A percentile compares a stretch with the other conserved stretches of the same genome.
phyloP scores from a whole-genome alignment of 2,329 filamentous ascomycete species.

The Fusarium transvaalense region DNA sequence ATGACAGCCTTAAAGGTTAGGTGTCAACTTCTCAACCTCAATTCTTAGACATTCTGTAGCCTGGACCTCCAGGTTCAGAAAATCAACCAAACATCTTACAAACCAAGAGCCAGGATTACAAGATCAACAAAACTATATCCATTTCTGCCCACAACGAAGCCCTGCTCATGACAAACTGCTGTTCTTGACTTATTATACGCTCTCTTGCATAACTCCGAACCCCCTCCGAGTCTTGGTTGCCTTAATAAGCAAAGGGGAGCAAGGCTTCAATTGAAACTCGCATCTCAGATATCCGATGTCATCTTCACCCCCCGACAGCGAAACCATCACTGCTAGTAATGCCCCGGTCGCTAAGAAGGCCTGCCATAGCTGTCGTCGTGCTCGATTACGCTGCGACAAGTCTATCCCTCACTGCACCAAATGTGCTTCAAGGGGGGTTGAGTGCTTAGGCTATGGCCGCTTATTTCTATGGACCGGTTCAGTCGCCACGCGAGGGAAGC shows the following conservation, averaged over 20 bases:
- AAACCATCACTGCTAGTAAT: slow-evolving; percentile 21
- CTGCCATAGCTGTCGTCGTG: slow-evolving; percentile 67
- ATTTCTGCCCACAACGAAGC: slow-evolving; percentile 6
- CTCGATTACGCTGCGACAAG: slow-evolving; percentile 65
- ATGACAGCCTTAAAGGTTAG: slow-evolving; percentile 11
- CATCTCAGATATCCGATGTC: slow-evolving; percentile 36
- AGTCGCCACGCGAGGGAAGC: slow-evolving; percentile 57
- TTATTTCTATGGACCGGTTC: slow-evolving; percentile 65
- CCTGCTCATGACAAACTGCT: slow-evolving; percentile 8
- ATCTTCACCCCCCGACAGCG: slow-evolving; percentile 37
- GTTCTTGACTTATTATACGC: neutral
- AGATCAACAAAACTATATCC: slow-evolving; percentile 32
- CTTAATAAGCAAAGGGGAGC: slow-evolving; percentile 36
- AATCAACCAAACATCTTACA: slow-evolving; percentile 42
- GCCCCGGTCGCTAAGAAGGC: slow-evolving; percentile 47
- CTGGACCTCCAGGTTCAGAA: slow-evolving; percentile 8
- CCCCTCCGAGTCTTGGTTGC: slow-evolving; percentile 8
- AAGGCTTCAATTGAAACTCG: slow-evolving; percentile 11
- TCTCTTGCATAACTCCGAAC: slow-evolving; percentile 1
- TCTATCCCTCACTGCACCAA: slow-evolving; percentile 64
- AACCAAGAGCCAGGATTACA: slow-evolving; percentile 33
- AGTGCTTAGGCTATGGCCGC: slow-evolving; percentile 67
- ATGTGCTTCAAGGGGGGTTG: slow-evolving; percentile 60
- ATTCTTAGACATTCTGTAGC: slow-evolving; percentile 28
- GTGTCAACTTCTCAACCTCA: slow-evolving; percentile 10